Conservation (phyloP, 2,329 filamentous ascomycete species). For the Cadophora sp. region DNA sequence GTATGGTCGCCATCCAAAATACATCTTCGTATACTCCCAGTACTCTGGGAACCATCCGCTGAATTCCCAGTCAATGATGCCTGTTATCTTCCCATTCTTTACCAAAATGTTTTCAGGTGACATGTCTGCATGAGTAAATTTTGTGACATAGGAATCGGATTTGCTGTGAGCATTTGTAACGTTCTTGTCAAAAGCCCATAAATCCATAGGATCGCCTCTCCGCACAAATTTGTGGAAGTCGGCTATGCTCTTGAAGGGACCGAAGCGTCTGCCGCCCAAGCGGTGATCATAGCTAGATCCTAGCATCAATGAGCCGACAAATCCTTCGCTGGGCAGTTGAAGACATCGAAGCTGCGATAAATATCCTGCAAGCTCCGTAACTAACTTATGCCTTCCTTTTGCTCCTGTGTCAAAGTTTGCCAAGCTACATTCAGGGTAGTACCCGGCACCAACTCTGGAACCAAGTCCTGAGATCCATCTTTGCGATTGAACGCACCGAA, state of each 20-base stretch:
- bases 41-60: slow-evolving; percentile 28
- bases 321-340: slow-evolving; percentile 13
- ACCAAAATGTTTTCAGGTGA: slow-evolving; percentile 27
- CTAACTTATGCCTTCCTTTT: slow-evolving; percentile 13
- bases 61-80: slow-evolving; percentile 29
- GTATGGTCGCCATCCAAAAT: slow-evolving; percentile 25
- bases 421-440: slow-evolving; percentile 9
- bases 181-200: slow-evolving; percentile 16
- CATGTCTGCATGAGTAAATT: slow-evolving; percentile 26
- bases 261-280: slow-evolving; percentile 21
- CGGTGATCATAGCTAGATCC: slow-evolving; percentile 22
- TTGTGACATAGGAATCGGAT: slow-evolving; percentile 14
- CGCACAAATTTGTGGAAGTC: slow-evolving; percentile 24
- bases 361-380: slow-evolving; percentile 16
- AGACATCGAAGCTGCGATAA: slow-evolving; percentile 4
- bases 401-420: slow-evolving; percentile 14
- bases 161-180: slow-evolving; percentile 19
- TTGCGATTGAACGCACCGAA: slow-evolving; percentile 3
- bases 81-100: slow-evolving; percentile 24
- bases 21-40: slow-evolving; percentile 30
- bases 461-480: slow-evolving; percentile 17
- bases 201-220: slow-evolving; percentile 20
- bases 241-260: slow-evolving; percentile 24
- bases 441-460: slow-evolving; percentile 14
- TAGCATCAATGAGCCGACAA: slow-evolving; percentile 10